Conservation (phyloP, 148 eudicot genomes). For the Rhododendron molle region DNA sequence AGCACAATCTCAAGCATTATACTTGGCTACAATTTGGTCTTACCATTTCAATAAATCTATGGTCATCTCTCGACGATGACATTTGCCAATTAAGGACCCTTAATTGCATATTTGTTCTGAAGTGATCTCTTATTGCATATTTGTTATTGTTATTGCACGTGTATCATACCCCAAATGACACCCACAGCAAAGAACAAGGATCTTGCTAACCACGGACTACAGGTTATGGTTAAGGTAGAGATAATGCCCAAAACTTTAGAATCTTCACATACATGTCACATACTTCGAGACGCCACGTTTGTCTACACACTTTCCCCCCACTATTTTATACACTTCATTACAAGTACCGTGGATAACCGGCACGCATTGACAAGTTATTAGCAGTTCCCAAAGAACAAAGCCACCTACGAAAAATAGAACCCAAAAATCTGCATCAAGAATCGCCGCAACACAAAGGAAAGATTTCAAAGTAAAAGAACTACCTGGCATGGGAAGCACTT, state of each 20-base stretch:
- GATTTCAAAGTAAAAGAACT: background rate
- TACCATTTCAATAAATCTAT: constrained; percentile 3
- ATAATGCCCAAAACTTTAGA: background rate
- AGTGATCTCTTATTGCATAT: background rate
- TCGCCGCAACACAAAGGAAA: background rate
- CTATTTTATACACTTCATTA: background rate
- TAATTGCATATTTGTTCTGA: background rate
- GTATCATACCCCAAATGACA: background rate
- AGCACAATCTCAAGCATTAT: background rate
- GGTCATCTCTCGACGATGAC: background rate
- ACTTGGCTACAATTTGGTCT: background rate
- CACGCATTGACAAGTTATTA: background rate
- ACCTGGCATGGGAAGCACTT: constrained; percentile 84
- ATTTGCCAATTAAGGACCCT: background rate
- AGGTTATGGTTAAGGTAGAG: background rate
- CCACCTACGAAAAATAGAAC: background rate
- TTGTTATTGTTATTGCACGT: background rate
- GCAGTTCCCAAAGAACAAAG: background rate
- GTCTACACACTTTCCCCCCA: background rate
- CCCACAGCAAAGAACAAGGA: background rate
- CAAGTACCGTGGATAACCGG: background rate
- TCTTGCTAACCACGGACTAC: background rate
- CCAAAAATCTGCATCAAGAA: background rate
- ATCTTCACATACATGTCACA: background rate
- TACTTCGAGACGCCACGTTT: background rate